Percentiles rank a stretch among this genome's conserved stretches.
These are phyloP conservation scores for Beauveria brongniartii DNA, from an alignment of 2,329 filamentous ascomycete species.

Conservation along the genomic window DNA sequence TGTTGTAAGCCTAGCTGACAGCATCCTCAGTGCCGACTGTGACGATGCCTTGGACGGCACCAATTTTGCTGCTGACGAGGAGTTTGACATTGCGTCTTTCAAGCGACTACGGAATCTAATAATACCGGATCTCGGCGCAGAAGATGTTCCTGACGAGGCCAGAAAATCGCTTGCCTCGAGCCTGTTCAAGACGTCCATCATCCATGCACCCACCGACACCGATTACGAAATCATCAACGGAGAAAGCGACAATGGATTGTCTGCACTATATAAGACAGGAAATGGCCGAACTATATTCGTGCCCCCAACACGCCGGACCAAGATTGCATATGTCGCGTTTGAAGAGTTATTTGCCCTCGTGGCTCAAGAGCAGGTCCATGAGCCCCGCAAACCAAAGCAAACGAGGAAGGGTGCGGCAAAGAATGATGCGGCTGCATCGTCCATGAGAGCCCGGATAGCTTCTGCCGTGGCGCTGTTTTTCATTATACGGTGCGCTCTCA, in stretches of 20 bases:
- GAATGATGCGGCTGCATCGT: constrained; percentile 10
- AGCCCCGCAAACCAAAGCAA: constrained; percentile 21
- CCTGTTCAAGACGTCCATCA: constrained; percentile 74
- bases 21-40: constrained; percentile 61
- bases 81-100: constrained; percentile 75
- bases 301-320: constrained; percentile 53
- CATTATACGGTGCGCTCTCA: constrained; percentile 71
- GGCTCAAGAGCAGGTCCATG: constrained; percentile 33
- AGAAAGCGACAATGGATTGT: constrained; percentile 43
- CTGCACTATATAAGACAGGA: constrained; percentile 52
- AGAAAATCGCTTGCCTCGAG: constrained; percentile 64
- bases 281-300: constrained; percentile 66
- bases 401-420: background rate
- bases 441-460: constrained; percentile 54
- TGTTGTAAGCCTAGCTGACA: constrained; percentile 56
- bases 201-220: constrained; percentile 54
- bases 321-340: constrained; percentile 73
- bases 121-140: constrained; percentile 62
- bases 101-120: constrained; percentile 60
- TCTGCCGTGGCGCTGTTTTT: constrained; percentile 71
- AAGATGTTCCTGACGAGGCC: constrained; percentile 56
- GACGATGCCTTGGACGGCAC: constrained; percentile 35
- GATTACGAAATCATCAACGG: constrained; percentile 48
- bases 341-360: constrained; percentile 70
- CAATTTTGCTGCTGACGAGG: constrained; percentile 59